Evolutionary conservation across 1,139 yeast genomes (phyloP).

Genomic region (Yamadazyma dushanensis): DNA sequence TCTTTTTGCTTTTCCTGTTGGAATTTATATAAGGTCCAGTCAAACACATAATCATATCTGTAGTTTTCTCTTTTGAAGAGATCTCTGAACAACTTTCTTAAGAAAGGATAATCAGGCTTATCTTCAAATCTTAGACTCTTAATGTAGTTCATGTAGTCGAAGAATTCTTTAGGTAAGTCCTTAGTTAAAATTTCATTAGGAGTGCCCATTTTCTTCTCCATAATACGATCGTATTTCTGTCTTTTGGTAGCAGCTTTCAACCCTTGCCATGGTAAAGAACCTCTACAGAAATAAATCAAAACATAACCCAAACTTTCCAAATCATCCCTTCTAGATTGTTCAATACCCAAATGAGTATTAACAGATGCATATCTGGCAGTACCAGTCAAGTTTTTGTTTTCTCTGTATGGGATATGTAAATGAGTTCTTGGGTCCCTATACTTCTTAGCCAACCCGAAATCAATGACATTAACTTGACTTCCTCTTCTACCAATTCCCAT

Average conservation of each 20-base stretch:
- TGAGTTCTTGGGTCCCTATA: conserved; percentile 95
- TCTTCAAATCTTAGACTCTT: conserved; percentile 92
- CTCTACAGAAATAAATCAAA: conserved; percentile 90
- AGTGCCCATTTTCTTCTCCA: conserved; percentile 95
- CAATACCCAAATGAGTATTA: conserved; percentile 95
- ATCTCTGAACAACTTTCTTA: conserved; percentile 88
- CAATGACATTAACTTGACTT: conserved; percentile 92
- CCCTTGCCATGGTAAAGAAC: conserved; percentile 98
- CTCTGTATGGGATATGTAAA: conserved; percentile 93
- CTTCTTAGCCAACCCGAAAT: conserved; percentile 95
- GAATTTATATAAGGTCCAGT: conserved; percentile 92
- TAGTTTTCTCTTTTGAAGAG: conserved; percentile 86
- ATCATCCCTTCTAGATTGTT: conserved; percentile 95
- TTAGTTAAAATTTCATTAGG: conserved; percentile 86
- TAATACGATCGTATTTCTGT: conserved; percentile 93
- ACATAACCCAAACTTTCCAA: conserved; percentile 95
- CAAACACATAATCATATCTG: conserved; percentile 91
- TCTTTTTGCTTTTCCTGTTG: conserved; percentile 64
- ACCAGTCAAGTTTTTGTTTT: conserved; percentile 93
- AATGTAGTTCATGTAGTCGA: conserved; percentile 84
- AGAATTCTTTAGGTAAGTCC: conserved; percentile 89
- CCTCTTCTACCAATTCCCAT: conserved; percentile 98
- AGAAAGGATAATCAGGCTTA: conserved; percentile 89
- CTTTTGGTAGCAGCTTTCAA: conserved; percentile 95
- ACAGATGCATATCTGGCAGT: conserved; percentile 96